Evolutionary conservation across 2,329 filamentous ascomycete species (phyloP).

Genomic region (Escovopsis sp.): DNA sequence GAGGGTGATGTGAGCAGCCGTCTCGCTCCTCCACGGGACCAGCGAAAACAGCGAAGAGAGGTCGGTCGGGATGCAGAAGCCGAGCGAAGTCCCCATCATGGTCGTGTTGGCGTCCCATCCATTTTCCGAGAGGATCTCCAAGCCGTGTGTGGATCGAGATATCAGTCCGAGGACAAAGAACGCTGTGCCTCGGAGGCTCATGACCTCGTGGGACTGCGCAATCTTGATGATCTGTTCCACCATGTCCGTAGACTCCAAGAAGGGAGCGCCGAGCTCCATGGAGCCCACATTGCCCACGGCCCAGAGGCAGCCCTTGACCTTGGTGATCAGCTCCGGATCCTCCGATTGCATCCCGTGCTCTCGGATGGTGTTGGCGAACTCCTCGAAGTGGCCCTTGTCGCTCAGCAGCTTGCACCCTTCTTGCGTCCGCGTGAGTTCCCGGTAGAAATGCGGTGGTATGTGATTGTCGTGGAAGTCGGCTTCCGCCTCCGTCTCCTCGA

Average conservation of each 20-base stretch:
- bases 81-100: slow-evolving; percentile 64
- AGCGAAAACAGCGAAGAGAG: slow-evolving; percentile 67
- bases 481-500: slow-evolving; percentile 40
- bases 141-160: slow-evolving; percentile 76
- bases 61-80: slow-evolving; percentile 71
- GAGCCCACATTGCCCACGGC: slow-evolving; percentile 95
- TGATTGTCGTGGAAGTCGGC: slow-evolving; percentile 44
- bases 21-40: slow-evolving; percentile 39
- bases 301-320: slow-evolving; percentile 95
- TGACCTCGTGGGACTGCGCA: slow-evolving; percentile 72
- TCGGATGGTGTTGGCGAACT: slow-evolving; percentile 77
- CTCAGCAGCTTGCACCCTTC: slow-evolving; percentile 83
- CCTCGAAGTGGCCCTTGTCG: slow-evolving; percentile 90
- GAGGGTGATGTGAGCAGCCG: slow-evolving; percentile 29
- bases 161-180: slow-evolving; percentile 93
- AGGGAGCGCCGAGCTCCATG: slow-evolving; percentile 92
- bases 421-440: slow-evolving; percentile 79
- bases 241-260: slow-evolving; percentile 79
- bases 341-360: slow-evolving; percentile 76
- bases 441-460: slow-evolving; percentile 95
- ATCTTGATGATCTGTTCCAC: slow-evolving; percentile 78
- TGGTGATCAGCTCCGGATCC: slow-evolving; percentile 71
- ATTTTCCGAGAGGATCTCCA: slow-evolving; percentile 77
- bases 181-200: slow-evolving; percentile 87
- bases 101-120: slow-evolving; percentile 91